Base-by-base conservation (phyloP, 75 land plant species). In the Ceratopteris richardii region DNA sequence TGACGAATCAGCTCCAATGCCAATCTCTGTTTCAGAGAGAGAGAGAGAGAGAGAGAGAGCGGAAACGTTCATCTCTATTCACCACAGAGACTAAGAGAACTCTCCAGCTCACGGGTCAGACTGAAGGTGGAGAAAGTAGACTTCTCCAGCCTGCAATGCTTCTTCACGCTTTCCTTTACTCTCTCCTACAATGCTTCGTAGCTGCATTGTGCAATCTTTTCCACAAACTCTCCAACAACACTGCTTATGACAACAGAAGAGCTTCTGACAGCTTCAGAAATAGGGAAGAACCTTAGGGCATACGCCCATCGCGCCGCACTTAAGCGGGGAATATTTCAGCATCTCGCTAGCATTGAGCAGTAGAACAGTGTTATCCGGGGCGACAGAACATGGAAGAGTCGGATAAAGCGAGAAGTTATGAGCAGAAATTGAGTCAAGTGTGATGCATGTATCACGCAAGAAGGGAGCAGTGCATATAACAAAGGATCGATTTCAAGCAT, bases 161-260 rank as follows among this genome's bases (percentile, higher is more conserved):
- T n/a, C n/a, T n/a, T n/a, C n/a, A n/a, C n/a, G n/a, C n/a, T n/a
- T n/a, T n/a, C n/a, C n/a, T n/a, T n/a, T n/a, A n/a, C n/a, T n/a
- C n/a, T n/a, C n/a, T n/a, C n/a, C n/a, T n/a, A n/a, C n/a, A n/a
- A n/a, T n/a, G n/a, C n/a, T n/a, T n/a, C n/a, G n/a, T n/a, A n/a
- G n/a, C n/a, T n/a, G n/a, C n/a, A n/a, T n/a, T n/a, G n/a, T n/a
- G n/a, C n/a, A n/a, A n/a, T n/a, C n/a, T n/a, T n/a, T n/a, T n/a
- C n/a, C n/a, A n/a, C n/a, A n/a, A n/a, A n/a, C n/a, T n/a, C n/a
- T n/a, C n/a, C n/a, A n/a, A n/a, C n/a, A n/a, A n/a, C n/a, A n/a
- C n/a, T n/a, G n/a, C n/a, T n/a, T n/a, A n/a, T n/a, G n/a, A n/a
- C 87, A 84, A 31, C 87, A 83, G 19, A 76, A 20, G 29, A 50